Base-by-base conservation (phyloP, 73 alveolate species). In the Paraurostyla sp. region DNA sequence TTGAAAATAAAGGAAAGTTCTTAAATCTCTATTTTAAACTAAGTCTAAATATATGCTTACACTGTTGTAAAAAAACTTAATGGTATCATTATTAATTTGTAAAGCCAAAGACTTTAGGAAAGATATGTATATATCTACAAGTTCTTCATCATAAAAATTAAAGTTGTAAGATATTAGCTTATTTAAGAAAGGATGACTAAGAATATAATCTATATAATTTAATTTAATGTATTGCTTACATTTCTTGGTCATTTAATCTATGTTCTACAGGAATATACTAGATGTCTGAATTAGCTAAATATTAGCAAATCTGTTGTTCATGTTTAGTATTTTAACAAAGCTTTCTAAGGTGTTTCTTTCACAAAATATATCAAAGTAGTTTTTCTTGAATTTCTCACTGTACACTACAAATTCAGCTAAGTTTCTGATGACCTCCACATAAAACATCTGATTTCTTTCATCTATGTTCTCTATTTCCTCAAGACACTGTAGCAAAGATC, bases 141-240 rank as follows among this genome's bases (percentile, higher is more conserved):
- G 76, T 49, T 93, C 97, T 25, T 91, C 94, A 73, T 91, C 96
- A 38, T 75, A 71, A 27, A 85, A 90, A 80, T 93, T 94, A 51
- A 76, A 87, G 35, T 49, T 36, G 73, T 76, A 87, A 16, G 81
- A 50, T 38, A 93, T 91, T n/a, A 93, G 60, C 36, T 85, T 88
- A 29, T 76, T 65, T 59, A 87, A 76, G 68, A 91, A 87, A 15
- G 92, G 90, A 50, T 93, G 94, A 58, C 92, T 68, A 30, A 91
- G 71, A 11, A 90, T 29, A 56, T 86, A 86, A 49, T 73, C 93
- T 86, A 43, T 32, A 69, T 7, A 15, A 73, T 22, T 22, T 25
- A 40, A 65, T 18, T 23, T 45, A 80, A 25, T 30, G 76, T 18
- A 42, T 27, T 33, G 45, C 69, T 32, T 51, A 63, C 84, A 58